Evolutionary conservation across 2,329 filamentous ascomycete genomes (phyloP).

Genomic region (Lasiodiplodia theobromae): DNA sequence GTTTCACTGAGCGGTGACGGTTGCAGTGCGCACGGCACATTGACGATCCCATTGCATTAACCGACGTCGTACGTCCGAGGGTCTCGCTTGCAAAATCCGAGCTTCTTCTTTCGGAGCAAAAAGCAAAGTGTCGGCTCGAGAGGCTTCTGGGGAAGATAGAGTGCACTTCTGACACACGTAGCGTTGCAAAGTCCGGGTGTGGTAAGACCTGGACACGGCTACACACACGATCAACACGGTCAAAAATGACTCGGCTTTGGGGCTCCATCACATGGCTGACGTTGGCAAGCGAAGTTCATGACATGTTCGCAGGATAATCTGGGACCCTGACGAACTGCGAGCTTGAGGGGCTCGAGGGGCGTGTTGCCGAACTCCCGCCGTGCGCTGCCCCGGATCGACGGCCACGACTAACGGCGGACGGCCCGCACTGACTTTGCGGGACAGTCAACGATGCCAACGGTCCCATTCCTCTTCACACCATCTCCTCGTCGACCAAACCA

Average conservation of each 20-base stretch:
- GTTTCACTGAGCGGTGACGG: neutral
- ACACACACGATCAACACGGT: neutral
- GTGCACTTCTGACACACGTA: neutral
- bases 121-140: neutral
- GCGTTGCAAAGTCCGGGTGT: neutral
- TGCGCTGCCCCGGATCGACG: neutral
- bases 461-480: slow-evolving; percentile 4
- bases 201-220: neutral
- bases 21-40: neutral
- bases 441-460: neutral
- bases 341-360: neutral
- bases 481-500: neutral
- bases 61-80: neutral
- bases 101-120: neutral
- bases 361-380: neutral
- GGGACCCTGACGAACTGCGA: neutral
- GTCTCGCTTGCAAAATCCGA: neutral
- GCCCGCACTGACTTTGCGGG: neutral
- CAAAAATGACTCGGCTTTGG: slow-evolving; percentile 2
- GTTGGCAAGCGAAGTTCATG: neutral
- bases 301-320: neutral
- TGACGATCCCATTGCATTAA: neutral
- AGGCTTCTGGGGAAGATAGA: neutral
- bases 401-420: neutral
- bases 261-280: neutral